Base-by-base conservation (phyloP, 768 basidiomycete species). In the Sutorius australiensis region DNA sequence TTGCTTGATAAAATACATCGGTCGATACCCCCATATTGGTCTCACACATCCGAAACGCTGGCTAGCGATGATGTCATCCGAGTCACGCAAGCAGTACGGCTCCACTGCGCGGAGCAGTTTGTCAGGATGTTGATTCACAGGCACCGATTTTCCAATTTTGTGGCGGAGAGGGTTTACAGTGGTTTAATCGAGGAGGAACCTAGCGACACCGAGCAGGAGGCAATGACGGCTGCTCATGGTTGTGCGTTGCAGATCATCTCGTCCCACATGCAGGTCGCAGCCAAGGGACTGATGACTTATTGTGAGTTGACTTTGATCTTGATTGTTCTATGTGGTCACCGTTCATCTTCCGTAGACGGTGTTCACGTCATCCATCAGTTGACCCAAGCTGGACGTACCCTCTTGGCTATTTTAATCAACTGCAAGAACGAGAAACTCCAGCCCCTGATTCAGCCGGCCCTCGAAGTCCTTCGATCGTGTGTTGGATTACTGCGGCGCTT, bases 341-440 rank as follows among this genome's bases (percentile, higher is more conserved):
- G 42, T 59, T 55, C 54, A 49, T 56, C 53, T 45, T 51, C 7
- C 28, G 5, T 63, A 94, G 92, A 93, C 69, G 93, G 93, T 3
- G 92, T 95, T 1, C 92, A 95, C 67, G 92, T 95, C 54, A 95
- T 97, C 42, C 93, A 97, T 66, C 94, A 97, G 68, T 75, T 95
- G 54, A 95, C 93, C 4, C 92, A 95, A 65, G 93, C 93, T 21
- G 94, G 94, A 8, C 82, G 94, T 46, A 94, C 94, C 2, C 77
- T 97, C 16, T 82, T 95, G 49, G 91, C 92, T 13, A 82, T 95
- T 55, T 76, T 95, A 24, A 77, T 95, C 46, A 91, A 91, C 66
- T 93, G 92, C 73, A 89, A 92, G 63, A 81, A 82, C n/a, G 87
- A 90, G 47, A 76, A 77, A 11, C 68, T 93, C 48, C 83, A 89